phyloP scores from a whole-genome alignment of 2,329 filamentous ascomycete genomes.

The Cladosporium cucumerinum region DNA sequence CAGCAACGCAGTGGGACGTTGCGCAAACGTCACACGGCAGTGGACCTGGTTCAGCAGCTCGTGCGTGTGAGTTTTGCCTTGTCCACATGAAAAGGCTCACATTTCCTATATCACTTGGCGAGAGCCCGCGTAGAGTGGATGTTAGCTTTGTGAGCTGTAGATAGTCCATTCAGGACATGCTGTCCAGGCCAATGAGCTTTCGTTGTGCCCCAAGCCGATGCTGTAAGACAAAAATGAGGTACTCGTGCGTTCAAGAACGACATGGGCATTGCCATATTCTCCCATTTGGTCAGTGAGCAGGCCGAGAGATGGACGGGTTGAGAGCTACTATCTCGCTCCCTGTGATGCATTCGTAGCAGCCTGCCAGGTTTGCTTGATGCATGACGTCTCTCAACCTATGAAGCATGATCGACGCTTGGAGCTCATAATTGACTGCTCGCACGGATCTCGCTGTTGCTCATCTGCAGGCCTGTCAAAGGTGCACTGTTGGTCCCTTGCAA shows the following conservation, averaged over 20 bases:
- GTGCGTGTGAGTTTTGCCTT: background rate
- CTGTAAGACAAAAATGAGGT: background rate
- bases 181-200: background rate
- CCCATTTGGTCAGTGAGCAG: too few species aligned
- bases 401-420: background rate
- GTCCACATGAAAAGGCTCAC: background rate
- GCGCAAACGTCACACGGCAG: background rate
- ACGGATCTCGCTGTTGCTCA: background rate
- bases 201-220: too few species aligned
- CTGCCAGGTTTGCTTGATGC: background rate
- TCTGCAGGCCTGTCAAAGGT: background rate
- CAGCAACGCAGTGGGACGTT: background rate
- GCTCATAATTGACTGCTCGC: background rate
- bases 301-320: too few species aligned
- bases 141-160: background rate
- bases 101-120: background rate
- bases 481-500: background rate
- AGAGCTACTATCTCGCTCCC: too few species aligned
- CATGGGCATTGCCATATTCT: too few species aligned
- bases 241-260: too few species aligned
- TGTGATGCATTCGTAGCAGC: too few species aligned
- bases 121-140: too few species aligned
- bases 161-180: background rate
- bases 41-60: background rate
- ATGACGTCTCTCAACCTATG: background rate